Percentiles rank a stretch among this genome's conserved stretches.
phyloP scores from a whole-genome alignment of 805 yeast genomes.

The Cyberlindnera xishuangbannaensis region DNA sequence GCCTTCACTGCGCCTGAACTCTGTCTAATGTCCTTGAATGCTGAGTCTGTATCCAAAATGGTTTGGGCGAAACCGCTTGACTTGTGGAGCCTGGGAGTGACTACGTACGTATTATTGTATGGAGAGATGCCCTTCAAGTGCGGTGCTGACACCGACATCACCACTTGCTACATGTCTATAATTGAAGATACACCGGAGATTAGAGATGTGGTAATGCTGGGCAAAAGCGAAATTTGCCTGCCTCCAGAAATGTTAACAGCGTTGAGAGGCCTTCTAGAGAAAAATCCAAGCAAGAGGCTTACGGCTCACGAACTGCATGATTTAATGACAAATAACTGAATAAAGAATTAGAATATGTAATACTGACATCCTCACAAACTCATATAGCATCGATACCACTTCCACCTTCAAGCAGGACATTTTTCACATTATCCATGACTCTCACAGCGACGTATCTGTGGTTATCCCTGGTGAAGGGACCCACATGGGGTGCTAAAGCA shows the following conservation, averaged over 20 bases:
- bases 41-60: background rate
- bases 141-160: background rate
- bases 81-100: conserved; percentile 1
- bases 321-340: background rate
- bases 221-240: too few species aligned
- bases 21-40: conserved; percentile 3
- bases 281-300: background rate
- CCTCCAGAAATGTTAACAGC: background rate
- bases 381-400: conserved; percentile 12
- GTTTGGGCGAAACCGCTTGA: background rate
- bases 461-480: conserved; percentile 59
- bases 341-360: background rate
- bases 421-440: conserved; percentile 46
- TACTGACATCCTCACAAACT: too few species aligned
- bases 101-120: background rate
- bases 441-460: conserved; percentile 44
- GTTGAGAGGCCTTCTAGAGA: background rate
- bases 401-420: conserved; percentile 20
- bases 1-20: conserved; percentile 13
- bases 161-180: conserved; percentile 1
- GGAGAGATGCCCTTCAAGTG: conserved; percentile 1
- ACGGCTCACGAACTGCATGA: background rate
- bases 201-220: too few species aligned
- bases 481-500: conserved; percentile 59
- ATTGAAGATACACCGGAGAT: background rate